Evolutionary conservation across 495 filamentous ascomycete genomes (phyloP).

Genomic region (Neurospora sp.): DNA sequence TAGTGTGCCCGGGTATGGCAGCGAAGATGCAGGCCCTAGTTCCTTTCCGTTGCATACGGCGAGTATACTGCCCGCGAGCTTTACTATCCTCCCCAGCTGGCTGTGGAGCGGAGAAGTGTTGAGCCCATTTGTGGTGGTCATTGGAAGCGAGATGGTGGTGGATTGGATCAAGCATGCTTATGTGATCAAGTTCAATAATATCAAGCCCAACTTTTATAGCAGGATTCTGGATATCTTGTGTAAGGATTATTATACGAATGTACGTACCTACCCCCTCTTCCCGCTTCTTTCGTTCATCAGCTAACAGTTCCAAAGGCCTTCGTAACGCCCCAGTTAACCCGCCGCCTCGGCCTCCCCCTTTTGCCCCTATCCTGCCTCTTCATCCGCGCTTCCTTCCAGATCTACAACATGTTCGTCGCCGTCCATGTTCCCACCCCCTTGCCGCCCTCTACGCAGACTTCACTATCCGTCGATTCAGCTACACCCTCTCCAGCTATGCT

Average conservation of each 20-base stretch:
- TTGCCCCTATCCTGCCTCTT: slow-evolving; percentile 91
- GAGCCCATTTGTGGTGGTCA: slow-evolving; percentile 81
- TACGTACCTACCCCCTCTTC: slow-evolving; percentile 21
- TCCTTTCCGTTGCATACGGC: slow-evolving; percentile 35
- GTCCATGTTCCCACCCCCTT: slow-evolving; percentile 68
- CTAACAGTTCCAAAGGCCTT: slow-evolving; percentile 52
- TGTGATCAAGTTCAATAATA: slow-evolving; percentile 97
- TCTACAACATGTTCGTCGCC: slow-evolving; percentile 96
- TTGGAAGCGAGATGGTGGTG: slow-evolving; percentile 93
- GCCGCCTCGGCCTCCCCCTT: slow-evolving; percentile 82
- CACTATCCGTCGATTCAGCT: slow-evolving; percentile 43
- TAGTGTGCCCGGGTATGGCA: slow-evolving; percentile 36
- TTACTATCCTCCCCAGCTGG: slow-evolving; percentile 81
- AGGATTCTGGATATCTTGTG: slow-evolving; percentile 86
- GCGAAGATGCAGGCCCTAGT: slow-evolving; percentile 35
- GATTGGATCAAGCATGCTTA: slow-evolving; percentile 98
- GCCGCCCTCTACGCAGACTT: slow-evolving; percentile 56
- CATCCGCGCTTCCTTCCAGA: slow-evolving; percentile 87
- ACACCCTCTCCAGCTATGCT: slow-evolving; percentile 55
- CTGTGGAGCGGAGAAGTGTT: slow-evolving; percentile 68
- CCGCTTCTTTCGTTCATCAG: not conserved
- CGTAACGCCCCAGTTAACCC: slow-evolving; percentile 70
- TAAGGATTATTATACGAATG: slow-evolving; percentile 95
- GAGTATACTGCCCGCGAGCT: slow-evolving; percentile 72
- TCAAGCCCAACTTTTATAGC: slow-evolving; percentile 76